Evolutionary conservation across 768 basidiomycete genomes (phyloP).

Genomic region (Termitomyces sp.): DNA sequence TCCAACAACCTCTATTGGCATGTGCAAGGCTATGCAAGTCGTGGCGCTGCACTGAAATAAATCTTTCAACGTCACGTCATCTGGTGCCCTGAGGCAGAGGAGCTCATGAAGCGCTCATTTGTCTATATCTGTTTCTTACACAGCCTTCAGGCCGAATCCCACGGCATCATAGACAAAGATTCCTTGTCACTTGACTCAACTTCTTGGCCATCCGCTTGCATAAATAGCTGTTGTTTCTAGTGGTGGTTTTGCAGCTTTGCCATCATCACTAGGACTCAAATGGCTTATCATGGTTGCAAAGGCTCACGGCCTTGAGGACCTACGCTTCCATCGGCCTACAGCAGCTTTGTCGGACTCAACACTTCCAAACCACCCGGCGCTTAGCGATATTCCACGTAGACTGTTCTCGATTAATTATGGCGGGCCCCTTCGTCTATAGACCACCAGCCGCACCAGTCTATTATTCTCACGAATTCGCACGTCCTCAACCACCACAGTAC

Average conservation of each 20-base stretch:
- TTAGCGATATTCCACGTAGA: background rate
- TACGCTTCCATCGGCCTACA: background rate
- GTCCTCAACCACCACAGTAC: background rate
- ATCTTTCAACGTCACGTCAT: background rate
- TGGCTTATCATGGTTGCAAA: background rate
- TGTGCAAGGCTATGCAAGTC: background rate
- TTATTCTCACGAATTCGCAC: background rate
- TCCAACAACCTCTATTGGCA: background rate
- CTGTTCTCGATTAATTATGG: background rate
- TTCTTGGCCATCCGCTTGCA: background rate
- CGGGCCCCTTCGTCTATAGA: background rate
- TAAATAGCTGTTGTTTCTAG: background rate
- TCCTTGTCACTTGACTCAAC: no score
- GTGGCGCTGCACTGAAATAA: background rate
- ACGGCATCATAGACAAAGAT: background rate
- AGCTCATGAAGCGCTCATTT: background rate
- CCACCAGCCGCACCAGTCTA: background rate
- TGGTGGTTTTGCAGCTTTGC: background rate
- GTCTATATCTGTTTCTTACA: background rate
- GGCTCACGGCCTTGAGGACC: background rate
- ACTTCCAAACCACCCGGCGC: background rate
- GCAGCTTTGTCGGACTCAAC: background rate
- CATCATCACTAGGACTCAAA: background rate
- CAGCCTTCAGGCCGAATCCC: background rate
- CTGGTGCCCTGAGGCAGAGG: background rate